Evolutionary conservation across 805 yeast genomes (phyloP).

Genomic region (Teunomyces funiuensis): DNA sequence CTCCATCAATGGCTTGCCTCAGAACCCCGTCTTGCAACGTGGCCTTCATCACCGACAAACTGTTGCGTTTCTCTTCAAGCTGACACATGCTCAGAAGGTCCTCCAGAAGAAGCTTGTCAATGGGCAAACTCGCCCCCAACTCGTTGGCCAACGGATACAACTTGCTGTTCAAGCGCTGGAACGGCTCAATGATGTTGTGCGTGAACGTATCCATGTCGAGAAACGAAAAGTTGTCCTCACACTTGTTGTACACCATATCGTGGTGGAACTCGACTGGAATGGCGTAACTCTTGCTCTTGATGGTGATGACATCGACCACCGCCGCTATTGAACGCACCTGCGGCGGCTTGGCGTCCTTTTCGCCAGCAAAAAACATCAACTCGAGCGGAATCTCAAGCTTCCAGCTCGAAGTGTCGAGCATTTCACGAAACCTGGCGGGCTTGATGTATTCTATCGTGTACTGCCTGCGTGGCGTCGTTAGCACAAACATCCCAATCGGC

Average conservation of each 20-base stretch:
- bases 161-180: conserved; percentile 19
- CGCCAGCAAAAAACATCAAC: conserved; percentile 2
- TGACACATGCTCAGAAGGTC: conserved; percentile 30
- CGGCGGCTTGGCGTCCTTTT: conserved; percentile 14
- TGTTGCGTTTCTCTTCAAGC: conserved; percentile 25
- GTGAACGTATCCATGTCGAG: conserved; percentile 22
- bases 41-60: conserved; percentile 18
- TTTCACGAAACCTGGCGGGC: conserved; percentile 19
- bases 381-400: conserved; percentile 27
- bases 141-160: conserved; percentile 17
- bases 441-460: conserved; percentile 20
- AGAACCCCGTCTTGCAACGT: not conserved
- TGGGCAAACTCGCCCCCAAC: conserved; percentile 24
- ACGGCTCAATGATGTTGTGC: conserved; percentile 22
- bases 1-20: conserved; percentile 6
- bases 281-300: conserved; percentile 30
- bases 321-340: conserved; percentile 17
- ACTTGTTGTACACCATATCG: conserved; percentile 30
- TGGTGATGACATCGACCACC: conserved; percentile 30
- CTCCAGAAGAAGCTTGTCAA: conserved; percentile 29
- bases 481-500: conserved; percentile 9
- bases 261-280: conserved; percentile 41
- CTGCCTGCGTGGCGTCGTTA: conserved; percentile 7
- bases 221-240: conserved; percentile 7
- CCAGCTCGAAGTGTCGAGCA: conserved; percentile 17